phyloP scores from a whole-genome alignment of 805 yeast genomes.

The Lipomyces chichibuensis region DNA sequence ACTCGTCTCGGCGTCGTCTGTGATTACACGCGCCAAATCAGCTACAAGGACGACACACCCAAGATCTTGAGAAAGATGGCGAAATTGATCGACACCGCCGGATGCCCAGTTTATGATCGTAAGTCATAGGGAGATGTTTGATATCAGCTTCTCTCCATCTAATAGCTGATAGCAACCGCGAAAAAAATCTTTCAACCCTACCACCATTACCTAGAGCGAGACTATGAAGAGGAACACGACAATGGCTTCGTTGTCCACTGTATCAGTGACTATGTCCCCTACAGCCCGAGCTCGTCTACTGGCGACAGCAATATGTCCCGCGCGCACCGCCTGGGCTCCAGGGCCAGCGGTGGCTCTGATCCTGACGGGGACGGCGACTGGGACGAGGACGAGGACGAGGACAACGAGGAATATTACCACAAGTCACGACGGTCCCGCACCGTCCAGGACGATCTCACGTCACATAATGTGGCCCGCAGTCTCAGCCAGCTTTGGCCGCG shows the following conservation, averaged over 20 bases:
- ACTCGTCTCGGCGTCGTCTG: slow-evolving; percentile 23
- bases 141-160: not conserved
- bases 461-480: not conserved
- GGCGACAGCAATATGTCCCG: not conserved
- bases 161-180: slow-evolving; percentile 10
- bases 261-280: slow-evolving; percentile 11
- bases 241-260: slow-evolving; percentile 25
- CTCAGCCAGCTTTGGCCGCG: not conserved
- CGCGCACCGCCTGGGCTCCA: not conserved
- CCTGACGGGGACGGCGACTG: not conserved
- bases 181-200: slow-evolving; percentile 23
- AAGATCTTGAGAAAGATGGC: slow-evolving; percentile 28
- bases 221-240: slow-evolving; percentile 24
- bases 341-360: slow-evolving; percentile 6
- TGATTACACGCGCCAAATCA: slow-evolving; percentile 29
- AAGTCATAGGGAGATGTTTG: slow-evolving; percentile 1
- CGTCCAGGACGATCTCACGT: not conserved
- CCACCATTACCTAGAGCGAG: slow-evolving; percentile 13
- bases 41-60: slow-evolving; percentile 33
- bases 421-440: not conserved
- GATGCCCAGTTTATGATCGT: slow-evolving; percentile 34
- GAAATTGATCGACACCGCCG: slow-evolving; percentile 15
- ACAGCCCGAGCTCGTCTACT: not conserved
- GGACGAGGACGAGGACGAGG: slow-evolving; percentile 4
- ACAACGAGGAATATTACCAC: not conserved